Evolutionary conservation across 2,329 filamentous ascomycete genomes (phyloP).

Genomic region (Hirsutella rhossiliensis): DNA sequence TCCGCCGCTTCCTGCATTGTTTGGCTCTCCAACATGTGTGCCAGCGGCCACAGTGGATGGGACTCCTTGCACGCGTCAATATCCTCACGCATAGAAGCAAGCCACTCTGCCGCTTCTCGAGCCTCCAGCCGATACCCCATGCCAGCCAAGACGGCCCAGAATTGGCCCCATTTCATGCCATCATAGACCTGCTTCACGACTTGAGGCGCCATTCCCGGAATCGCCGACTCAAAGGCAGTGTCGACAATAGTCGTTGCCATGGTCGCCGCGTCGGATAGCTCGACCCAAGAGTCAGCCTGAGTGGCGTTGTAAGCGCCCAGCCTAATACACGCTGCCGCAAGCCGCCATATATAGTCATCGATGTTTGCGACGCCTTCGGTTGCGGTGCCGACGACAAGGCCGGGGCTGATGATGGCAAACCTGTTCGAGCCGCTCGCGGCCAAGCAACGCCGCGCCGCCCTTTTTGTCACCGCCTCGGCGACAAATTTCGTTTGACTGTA

Average conservation of each 20-base stretch:
- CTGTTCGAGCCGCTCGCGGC: not conserved
- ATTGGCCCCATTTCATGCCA: constrained; percentile 2
- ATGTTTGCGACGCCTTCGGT: constrained; percentile 10
- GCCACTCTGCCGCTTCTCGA: not conserved
- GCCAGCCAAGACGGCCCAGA: constrained; percentile 1
- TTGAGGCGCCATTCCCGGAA: not conserved
- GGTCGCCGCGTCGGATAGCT: constrained; percentile 4
- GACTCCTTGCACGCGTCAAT: constrained; percentile 1
- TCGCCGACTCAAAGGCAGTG: not conserved
- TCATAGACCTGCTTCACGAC: constrained; percentile 1
- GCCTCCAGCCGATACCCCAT: constrained; percentile 1
- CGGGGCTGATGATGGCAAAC: constrained; percentile 2
- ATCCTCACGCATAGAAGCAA: not conserved
- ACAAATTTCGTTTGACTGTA: constrained; percentile 14
- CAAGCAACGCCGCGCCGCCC: constrained; percentile 5
- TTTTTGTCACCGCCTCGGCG: constrained; percentile 7
- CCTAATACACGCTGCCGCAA: constrained; percentile 5
- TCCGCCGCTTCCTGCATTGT: not conserved
- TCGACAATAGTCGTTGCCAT: constrained; percentile 4
- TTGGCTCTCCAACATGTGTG: constrained; percentile 2
- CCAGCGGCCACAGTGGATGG: constrained; percentile 4
- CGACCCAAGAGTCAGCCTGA: constrained; percentile 1
- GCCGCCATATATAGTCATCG: constrained; percentile 10
- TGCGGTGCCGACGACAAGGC: constrained; percentile 10
- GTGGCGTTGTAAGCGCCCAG: constrained; percentile 6